phyloP scores from a whole-genome alignment of 306 rosid genomes.

The Sicyos edulis region DNA sequence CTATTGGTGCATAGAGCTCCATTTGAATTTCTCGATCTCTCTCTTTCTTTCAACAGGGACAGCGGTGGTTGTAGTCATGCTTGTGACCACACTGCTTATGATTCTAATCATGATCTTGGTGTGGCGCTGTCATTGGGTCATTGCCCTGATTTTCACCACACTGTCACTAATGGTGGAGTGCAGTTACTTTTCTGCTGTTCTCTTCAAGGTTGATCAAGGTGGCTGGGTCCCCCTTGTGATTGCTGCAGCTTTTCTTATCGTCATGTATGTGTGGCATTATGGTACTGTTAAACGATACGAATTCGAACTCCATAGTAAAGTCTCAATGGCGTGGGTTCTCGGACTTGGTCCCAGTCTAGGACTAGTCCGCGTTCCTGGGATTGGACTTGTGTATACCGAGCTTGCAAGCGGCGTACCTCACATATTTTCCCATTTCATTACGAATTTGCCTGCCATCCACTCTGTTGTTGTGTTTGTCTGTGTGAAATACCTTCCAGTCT shows the following conservation, averaged over 20 bases:
- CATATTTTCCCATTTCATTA: slow-evolving; percentile 94
- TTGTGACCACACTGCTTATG: slow-evolving; percentile 85
- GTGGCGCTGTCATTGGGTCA: slow-evolving; percentile 90
- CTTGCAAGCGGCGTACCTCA: slow-evolving; percentile 93
- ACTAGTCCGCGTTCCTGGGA: slow-evolving; percentile 92
- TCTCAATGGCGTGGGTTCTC: slow-evolving; percentile 96
- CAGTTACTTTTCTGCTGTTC: slow-evolving; percentile 77
- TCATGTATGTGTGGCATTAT: slow-evolving; percentile 92
- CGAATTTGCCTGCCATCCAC: slow-evolving; percentile 95
- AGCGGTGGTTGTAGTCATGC: slow-evolving; percentile 80
- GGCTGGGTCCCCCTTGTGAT: slow-evolving; percentile 97
- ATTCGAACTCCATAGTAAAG: slow-evolving; percentile 84
- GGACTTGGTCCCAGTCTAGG: slow-evolving; percentile 97
- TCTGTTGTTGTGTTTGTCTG: slow-evolving; percentile 83
- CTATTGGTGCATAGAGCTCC: background rate
- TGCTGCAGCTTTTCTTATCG: slow-evolving; percentile 60
- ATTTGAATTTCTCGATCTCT: background rate
- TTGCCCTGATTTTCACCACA: slow-evolving; percentile 57
- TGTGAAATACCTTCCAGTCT: slow-evolving; percentile 92
- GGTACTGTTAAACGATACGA: slow-evolving; percentile 75
- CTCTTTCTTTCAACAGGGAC: slow-evolving; percentile 56
- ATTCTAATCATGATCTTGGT: slow-evolving; percentile 77
- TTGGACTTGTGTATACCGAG: slow-evolving; percentile 93
- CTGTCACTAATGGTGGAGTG: slow-evolving; percentile 71
- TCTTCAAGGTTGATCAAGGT: slow-evolving; percentile 80